These are phyloP conservation scores for Leishmania guyanensis DNA, from an alignment of 208 protist species.

Conservation along the genomic window DNA sequence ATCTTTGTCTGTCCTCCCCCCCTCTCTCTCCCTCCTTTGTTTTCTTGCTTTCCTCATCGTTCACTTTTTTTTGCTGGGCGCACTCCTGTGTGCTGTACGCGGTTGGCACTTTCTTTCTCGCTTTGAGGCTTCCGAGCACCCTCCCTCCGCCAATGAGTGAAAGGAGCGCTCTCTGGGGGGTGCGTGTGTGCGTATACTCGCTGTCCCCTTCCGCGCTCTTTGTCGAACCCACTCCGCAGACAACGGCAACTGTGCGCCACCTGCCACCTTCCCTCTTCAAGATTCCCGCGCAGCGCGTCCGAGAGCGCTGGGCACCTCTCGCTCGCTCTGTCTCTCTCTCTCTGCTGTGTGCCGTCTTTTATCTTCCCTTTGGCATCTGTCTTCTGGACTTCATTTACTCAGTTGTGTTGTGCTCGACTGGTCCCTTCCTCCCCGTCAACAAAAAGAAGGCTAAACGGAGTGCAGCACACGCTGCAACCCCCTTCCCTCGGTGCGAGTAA, in stretches of 20 bases:
- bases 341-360: background rate
- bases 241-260: no score
- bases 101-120: no score
- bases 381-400: background rate
- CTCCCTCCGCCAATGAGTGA: no score
- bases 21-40: background rate
- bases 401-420: no score
- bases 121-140: no score
- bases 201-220: conserved; percentile 2
- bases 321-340: background rate
- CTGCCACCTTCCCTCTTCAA: no score
- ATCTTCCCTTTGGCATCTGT: background rate
- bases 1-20: background rate
- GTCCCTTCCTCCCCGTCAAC: no score
- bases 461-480: no score
- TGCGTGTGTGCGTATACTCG: background rate
- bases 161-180: background rate
- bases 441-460: no score
- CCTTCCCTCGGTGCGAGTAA: background rate
- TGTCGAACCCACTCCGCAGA: background rate
- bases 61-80: background rate
- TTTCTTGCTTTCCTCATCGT: background rate
- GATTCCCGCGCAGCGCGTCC: no score
- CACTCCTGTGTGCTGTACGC: background rate
- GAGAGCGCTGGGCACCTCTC: background rate